Conservation (phyloP, 208 protist genomes). For the Leishmania aethiopica region DNA sequence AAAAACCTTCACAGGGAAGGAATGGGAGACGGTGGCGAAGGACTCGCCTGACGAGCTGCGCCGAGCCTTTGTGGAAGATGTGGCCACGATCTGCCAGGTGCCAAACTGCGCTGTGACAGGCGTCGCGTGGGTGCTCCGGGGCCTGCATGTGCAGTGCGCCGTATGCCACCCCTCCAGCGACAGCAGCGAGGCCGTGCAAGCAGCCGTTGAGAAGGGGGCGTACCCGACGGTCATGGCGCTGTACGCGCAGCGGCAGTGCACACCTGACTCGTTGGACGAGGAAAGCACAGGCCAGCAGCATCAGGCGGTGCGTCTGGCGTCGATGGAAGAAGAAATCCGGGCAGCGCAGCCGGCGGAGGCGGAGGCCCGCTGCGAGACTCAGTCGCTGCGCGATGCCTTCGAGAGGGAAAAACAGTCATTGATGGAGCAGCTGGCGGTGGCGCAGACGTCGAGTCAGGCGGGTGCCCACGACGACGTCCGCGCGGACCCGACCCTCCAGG, state of each 20-base stretch:
- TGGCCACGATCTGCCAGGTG: constrained; percentile 12
- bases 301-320: constrained; percentile 13
- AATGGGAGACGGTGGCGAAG: constrained; percentile 27
- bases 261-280: constrained; percentile 6
- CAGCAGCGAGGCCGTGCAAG: constrained; percentile 13
- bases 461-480: constrained; percentile 1
- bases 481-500: constrained; percentile 4
- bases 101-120: constrained; percentile 36
- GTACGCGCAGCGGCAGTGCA: constrained; percentile 14
- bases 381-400: constrained; percentile 3
- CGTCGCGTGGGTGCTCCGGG: constrained; percentile 30
- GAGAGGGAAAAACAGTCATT: background rate
- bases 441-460: constrained; percentile 10
- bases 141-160: constrained; percentile 38
- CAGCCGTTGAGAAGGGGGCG: constrained; percentile 8
- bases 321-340: constrained; percentile 28
- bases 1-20: constrained; percentile 13
- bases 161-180: constrained; percentile 32
- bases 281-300: constrained; percentile 12
- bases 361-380: background rate
- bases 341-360: constrained; percentile 17
- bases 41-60: constrained; percentile 32
- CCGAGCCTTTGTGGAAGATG: constrained; percentile 13
- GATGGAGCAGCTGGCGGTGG: constrained; percentile 11
- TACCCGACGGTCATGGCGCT: constrained; percentile 16